Evolutionary conservation across 495 filamentous ascomycete species (phyloP), one percentile per base, ranked within the genome.

Genomic region (Neurospora sp.): DNA sequence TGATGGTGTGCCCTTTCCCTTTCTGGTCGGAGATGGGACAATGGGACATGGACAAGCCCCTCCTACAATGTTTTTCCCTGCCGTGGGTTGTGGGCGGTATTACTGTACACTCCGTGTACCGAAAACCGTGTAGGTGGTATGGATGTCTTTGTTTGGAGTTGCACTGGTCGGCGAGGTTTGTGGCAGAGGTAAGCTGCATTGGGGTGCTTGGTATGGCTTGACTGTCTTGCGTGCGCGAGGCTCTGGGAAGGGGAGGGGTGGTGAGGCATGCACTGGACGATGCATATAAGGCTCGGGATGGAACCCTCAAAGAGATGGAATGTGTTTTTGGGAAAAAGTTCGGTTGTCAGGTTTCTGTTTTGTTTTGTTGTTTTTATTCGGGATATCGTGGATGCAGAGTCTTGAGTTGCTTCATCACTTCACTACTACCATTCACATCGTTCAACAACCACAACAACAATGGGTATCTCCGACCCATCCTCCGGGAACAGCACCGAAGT

Each of bases 401-500:
- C 3, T 61, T 17, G 20, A 53, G 45, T 12, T 22, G 48, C 22
- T 14, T 59, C 48, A 31, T 2, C 48, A 61, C 48, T 61, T 16
- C 12, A 16, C 16, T 35, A 12, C 40, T 70, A 59, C 40, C 68
- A 37, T 37, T 59, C 41, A 39, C 20, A 22, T 70, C 69, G 7
- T 14, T 17, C 27, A 14, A 14, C 20, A 20, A 53, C 5, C 35
- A 14, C 35, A 70, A 39, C 69, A 27, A 71, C 40, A 6, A 75
- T 75, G 70, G 53, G 65, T 17, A n/a, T 27, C 59, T 68, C 68
- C 20, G 42, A 71, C 61, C 14, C 61, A 1, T 70, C 42, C 7
- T 76, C 75, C 31, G 42, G 41, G 70, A 72, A 71, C 10, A 77
- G 45, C 22, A 72, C 75, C 37, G 69, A 70, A n/a, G 70, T 70